phyloP scores from a whole-genome alignment of 2,329 filamentous ascomycete genomes.

The Aureobasidium sp. region DNA sequence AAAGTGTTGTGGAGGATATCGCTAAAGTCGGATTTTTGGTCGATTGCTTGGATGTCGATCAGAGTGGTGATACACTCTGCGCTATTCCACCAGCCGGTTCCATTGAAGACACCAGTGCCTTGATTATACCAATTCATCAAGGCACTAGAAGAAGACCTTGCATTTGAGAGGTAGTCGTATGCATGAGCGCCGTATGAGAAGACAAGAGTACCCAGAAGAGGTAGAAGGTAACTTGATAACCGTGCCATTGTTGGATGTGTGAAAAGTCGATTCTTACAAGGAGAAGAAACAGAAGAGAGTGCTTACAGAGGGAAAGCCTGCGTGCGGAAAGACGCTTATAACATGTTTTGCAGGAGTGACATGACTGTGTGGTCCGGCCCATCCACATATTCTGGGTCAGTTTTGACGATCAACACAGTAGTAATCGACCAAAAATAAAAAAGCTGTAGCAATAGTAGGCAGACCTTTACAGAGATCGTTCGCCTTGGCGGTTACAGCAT shows the following conservation, averaged over 20 bases:
- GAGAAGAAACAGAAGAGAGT: not conserved
- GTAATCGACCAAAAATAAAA: slow-evolving; percentile 12
- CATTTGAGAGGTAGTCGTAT: slow-evolving; percentile 18
- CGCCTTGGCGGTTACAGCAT: slow-evolving; percentile 15
- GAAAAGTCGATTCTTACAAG: not conserved
- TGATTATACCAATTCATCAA: slow-evolving; percentile 29
- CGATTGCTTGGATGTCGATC: slow-evolving; percentile 44
- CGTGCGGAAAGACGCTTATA: slow-evolving; percentile 4
- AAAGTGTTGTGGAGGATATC: slow-evolving; percentile 42
- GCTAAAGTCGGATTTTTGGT: slow-evolving; percentile 29
- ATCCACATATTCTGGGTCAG: not conserved
- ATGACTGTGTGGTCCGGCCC: not conserved
- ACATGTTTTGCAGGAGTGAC: not conserved
- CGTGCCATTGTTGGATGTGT: not conserved
- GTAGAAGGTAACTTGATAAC: not conserved
- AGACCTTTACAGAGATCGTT: not conserved
- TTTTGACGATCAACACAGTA: not conserved
- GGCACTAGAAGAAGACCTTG: slow-evolving; percentile 22
- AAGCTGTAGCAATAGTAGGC: slow-evolving; percentile 2
- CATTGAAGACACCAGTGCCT: slow-evolving; percentile 26
- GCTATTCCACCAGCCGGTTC: slow-evolving; percentile 61
- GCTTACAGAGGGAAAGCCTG: not conserved
- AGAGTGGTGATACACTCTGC: slow-evolving; percentile 60
- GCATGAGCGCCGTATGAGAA: not conserved
- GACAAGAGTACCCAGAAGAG: not conserved